Evolutionary conservation across 768 basidiomycete species (phyloP).

Genomic region (Wakefieldia striispora): DNA sequence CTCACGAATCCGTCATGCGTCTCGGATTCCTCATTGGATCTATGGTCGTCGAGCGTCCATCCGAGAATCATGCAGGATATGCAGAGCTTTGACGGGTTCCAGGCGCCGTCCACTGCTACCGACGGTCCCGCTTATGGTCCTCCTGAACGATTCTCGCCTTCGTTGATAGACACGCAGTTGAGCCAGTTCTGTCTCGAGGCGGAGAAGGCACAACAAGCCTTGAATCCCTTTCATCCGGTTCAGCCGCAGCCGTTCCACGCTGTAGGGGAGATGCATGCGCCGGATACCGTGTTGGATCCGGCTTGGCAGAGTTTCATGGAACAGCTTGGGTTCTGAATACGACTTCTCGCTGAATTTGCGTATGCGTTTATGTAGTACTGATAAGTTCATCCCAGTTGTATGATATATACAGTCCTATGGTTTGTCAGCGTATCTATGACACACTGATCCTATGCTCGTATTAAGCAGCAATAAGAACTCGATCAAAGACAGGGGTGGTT

Average conservation of each 20-base stretch:
- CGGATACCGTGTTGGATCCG: slow-evolving; percentile 47
- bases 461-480: too few relatives aligned
- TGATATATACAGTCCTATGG: too few relatives aligned
- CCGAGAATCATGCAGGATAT: slow-evolving; percentile 52
- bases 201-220: slow-evolving; percentile 6
- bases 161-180: slow-evolving; percentile 33
- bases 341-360: too few relatives aligned
- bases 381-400: too few relatives aligned
- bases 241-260: slow-evolving; percentile 11
- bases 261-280: slow-evolving; percentile 1
- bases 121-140: slow-evolving; percentile 30
- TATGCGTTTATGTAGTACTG: too few relatives aligned
- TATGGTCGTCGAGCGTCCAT: slow-evolving; percentile 17
- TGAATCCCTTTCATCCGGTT: slow-evolving; percentile 17
- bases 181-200: slow-evolving; percentile 20
- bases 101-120: slow-evolving; percentile 16
- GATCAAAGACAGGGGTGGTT: too few relatives aligned
- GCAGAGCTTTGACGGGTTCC: slow-evolving; percentile 40
- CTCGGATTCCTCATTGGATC: slow-evolving; percentile 6
- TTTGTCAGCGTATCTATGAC: too few relatives aligned
- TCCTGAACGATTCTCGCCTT: slow-evolving; percentile 24
- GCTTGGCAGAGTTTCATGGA: slow-evolving; percentile 69
- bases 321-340: slow-evolving; percentile 53
- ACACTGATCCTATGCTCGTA: too few relatives aligned
- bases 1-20: not conserved